phyloP scores from a whole-genome alignment of 192 early-diverging fungal genomes.

The Coemansia sp. region DNA sequence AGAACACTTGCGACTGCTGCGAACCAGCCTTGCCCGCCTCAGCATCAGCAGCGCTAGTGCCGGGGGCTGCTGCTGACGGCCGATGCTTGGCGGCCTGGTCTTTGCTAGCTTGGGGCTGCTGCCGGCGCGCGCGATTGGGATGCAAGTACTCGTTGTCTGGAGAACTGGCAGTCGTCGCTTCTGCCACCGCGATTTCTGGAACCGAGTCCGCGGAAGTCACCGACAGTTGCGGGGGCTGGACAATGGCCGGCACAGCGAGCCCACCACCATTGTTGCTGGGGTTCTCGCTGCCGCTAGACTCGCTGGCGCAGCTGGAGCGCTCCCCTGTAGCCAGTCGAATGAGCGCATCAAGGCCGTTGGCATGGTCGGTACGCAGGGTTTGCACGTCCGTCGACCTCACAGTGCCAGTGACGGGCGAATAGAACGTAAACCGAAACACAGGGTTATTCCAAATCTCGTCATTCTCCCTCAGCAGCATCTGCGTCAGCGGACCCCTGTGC shows the following conservation, averaged over 20 bases:
- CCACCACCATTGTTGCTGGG: not conserved
- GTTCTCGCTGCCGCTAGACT: not conserved
- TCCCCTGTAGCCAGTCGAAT: slow-evolving; percentile 27
- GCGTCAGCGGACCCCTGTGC: slow-evolving; percentile 35
- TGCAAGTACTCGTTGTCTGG: slow-evolving; percentile 32
- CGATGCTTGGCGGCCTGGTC: not conserved
- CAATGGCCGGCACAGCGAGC: not conserved
- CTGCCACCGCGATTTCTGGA: not conserved
- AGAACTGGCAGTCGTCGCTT: not conserved
- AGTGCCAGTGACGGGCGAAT: slow-evolving; percentile 62
- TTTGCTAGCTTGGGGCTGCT: not conserved
- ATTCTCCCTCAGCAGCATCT: slow-evolving; percentile 43
- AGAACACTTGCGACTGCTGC: slow-evolving; percentile 47
- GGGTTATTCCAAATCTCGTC: slow-evolving; percentile 52
- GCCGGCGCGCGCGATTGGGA: slow-evolving; percentile 31
- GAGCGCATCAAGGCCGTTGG: slow-evolving; percentile 34
- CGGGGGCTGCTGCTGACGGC: not conserved
- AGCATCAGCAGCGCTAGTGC: not conserved
- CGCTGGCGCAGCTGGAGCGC: not conserved
- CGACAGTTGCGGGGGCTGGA: slow-evolving; percentile 25
- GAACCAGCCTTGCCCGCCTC: not conserved
- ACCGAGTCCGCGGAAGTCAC: slow-evolving; percentile 34
- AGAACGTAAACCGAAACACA: slow-evolving; percentile 63
- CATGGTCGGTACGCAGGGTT: slow-evolving; percentile 52
- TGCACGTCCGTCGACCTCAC: slow-evolving; percentile 57